phyloP scores from a whole-genome alignment of 1,139 yeast species.

The Spathaspora sp. region DNA sequence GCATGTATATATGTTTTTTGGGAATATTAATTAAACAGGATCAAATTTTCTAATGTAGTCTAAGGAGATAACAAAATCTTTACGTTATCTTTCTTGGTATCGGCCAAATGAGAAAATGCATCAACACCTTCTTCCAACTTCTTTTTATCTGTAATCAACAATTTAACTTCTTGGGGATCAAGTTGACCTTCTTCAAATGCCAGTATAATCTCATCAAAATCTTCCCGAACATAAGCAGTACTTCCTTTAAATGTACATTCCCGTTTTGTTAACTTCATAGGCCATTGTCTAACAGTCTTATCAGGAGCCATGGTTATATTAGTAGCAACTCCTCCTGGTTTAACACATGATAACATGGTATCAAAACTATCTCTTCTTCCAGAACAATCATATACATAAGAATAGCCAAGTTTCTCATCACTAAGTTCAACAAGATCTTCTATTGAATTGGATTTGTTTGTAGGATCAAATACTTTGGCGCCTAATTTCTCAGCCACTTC shows the following conservation, averaged over 20 bases:
- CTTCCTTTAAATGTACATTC: slow-evolving; percentile 49
- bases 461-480: slow-evolving; percentile 51
- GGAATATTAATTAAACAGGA: not conserved
- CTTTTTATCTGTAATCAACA: slow-evolving; percentile 43
- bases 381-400: slow-evolving; percentile 60
- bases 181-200: slow-evolving; percentile 44
- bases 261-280: slow-evolving; percentile 44
- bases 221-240: slow-evolving; percentile 46
- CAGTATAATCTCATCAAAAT: slow-evolving; percentile 47
- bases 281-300: slow-evolving; percentile 21
- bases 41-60: slow-evolving; percentile 8
- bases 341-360: slow-evolving; percentile 49
- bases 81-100: slow-evolving; percentile 32
- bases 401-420: slow-evolving; percentile 53
- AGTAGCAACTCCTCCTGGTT: slow-evolving; percentile 59
- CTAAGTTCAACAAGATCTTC: slow-evolving; percentile 37
- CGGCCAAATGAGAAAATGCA: slow-evolving; percentile 42
- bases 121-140: slow-evolving; percentile 42
- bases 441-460: slow-evolving; percentile 23
- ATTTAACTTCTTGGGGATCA: slow-evolving; percentile 33
- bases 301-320: slow-evolving; percentile 58
- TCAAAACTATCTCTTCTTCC: slow-evolving; percentile 57
- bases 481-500: slow-evolving; percentile 51
- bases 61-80: slow-evolving; percentile 4
- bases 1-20: not conserved